Evolutionary conservation across 148 eudicot species (phyloP).

Genomic region (Rhododendron vialii): DNA sequence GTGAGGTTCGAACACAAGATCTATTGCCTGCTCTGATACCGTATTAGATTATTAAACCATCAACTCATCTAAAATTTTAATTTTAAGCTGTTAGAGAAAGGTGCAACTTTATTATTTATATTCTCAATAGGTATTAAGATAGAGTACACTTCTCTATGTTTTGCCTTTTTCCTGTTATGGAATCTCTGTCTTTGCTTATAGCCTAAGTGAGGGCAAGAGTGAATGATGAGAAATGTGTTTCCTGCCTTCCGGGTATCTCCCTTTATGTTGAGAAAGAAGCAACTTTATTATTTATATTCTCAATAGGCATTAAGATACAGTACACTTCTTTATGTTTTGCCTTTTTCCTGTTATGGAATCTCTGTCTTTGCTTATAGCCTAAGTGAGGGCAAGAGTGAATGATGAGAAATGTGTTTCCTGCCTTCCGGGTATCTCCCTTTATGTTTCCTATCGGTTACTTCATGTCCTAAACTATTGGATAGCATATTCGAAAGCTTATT

Average conservation of each 20-base stretch:
- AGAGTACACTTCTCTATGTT: neutral
- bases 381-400: conserved; percentile 37
- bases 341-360: conserved; percentile 48
- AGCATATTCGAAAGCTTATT: neutral
- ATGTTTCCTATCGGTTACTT: neutral
- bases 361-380: conserved; percentile 52
- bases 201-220: conserved; percentile 41
- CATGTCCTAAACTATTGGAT: neutral
- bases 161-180: conserved; percentile 38
- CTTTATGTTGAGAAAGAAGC: no score
- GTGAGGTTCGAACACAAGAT: no score
- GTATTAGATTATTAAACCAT: no score
- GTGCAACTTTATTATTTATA: no score
- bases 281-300: no score
- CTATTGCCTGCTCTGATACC: no score
- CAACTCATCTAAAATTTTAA: no score
- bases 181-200: conserved; percentile 58
- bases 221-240: conserved; percentile 18
- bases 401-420: conserved; percentile 15
- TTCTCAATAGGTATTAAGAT: neutral
- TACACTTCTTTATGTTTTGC: conserved; percentile 6
- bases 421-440: neutral
- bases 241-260: neutral
- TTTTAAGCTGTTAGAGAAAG: no score
- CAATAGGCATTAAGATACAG: neutral